These are phyloP conservation scores for Yarrowia porcina DNA, from an alignment of 805 yeast species.

Conservation along the genomic window DNA sequence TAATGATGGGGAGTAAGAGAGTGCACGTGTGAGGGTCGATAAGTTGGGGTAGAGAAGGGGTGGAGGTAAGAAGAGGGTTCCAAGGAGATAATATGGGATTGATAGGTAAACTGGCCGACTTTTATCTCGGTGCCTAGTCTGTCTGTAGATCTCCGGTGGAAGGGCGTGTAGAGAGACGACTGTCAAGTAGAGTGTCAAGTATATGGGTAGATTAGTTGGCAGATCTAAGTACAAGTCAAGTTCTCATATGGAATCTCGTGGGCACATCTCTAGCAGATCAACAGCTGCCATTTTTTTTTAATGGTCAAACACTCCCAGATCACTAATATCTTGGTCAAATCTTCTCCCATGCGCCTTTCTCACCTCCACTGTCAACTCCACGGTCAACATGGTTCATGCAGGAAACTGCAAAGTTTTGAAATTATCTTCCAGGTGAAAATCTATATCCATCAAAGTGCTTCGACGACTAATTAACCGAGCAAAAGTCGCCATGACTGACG, in stretches of 20 bases:
- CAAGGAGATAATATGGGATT: not conserved
- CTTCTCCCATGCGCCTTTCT: not conserved
- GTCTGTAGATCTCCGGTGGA: not conserved
- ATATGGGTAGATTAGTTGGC: not conserved
- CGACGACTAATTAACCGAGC: slow-evolving; percentile 18
- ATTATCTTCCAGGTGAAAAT: slow-evolving; percentile 1
- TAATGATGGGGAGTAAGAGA: not conserved
- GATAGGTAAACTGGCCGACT: too few relatives aligned
- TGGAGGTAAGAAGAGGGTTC: too few relatives aligned
- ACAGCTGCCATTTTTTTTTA: too few relatives aligned
- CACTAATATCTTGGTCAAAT: too few relatives aligned
- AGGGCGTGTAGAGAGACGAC: not conserved
- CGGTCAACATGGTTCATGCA: slow-evolving; percentile 1
- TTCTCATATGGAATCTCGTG: too few relatives aligned
- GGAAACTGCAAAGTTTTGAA: slow-evolving; percentile 16
- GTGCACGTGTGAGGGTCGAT: slow-evolving; percentile 1
- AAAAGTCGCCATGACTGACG: slow-evolving; percentile 23
- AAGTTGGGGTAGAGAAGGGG: not conserved
- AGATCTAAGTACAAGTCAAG: not conserved
- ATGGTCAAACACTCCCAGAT: too few relatives aligned
- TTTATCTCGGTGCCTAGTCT: too few relatives aligned
- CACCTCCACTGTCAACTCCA: not conserved
- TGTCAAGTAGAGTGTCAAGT: not conserved
- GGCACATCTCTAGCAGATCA: too few relatives aligned
- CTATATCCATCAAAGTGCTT: slow-evolving; percentile 8